Base-by-base conservation (phyloP, 2,329 filamentous ascomycete species). In the Dactylellina haptotyla region DNA sequence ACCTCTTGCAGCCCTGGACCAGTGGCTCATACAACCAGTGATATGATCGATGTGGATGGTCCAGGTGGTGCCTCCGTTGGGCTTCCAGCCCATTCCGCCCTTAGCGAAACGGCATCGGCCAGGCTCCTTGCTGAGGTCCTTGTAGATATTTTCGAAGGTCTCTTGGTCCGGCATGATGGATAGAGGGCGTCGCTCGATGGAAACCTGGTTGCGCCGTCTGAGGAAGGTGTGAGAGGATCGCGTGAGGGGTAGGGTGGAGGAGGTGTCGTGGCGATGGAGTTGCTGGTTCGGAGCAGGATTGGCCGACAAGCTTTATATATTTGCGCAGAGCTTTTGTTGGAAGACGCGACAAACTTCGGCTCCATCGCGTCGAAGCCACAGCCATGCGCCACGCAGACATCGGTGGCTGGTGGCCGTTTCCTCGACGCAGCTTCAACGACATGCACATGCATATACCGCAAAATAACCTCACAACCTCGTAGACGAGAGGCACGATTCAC, bases 81-180 rank as follows among this genome's bases (percentile, higher is more conserved):
- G 92, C 82, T 96, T 97, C 96, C 96, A 99, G 63, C 94, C 95
- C 78, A 98, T 87, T 73, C 95, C 95, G 59, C 89, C 93, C 81
- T 98, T 94, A 75, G 94, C 93, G 79, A 99, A 93, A 80, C 95
- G 89, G 84, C 93, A 97, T 83, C 94, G 95, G 77, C 95, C 95
- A 70, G 89, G 87, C 82, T 95, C 90, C 82, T 93, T 95, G 78
- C 93, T 97, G 73, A 99, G 87, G 81, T 99, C 94, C 78, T 99
- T 88, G 83, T 95, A 93, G 83, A 98, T 97, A 83, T 92, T 93
- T 80, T 98, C 94, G 83, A 99, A 99, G 80, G 90, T 95, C 87
- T 99, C 95, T 65, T 77, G 75, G 8, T 78, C 76, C 41, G 77
- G 75, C 77, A 78, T 78, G 41, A 46, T 34, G 14, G 20, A 28